Evolutionary conservation across 1,139 yeast genomes (phyloP).

Genomic region (Komagataea norvegica): DNA sequence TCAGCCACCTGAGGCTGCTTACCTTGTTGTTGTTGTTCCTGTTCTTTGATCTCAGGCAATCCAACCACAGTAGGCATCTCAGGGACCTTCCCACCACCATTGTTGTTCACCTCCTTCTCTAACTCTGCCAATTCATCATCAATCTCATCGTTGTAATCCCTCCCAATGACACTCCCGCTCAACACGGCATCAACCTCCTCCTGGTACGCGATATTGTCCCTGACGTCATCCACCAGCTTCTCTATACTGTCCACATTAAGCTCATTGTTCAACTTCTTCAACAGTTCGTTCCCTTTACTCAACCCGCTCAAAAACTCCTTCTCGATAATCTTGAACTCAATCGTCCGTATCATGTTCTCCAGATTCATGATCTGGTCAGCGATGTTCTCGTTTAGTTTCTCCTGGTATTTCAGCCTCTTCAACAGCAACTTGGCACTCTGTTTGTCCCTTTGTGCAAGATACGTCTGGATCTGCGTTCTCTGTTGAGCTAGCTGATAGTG

Average conservation of each 20-base stretch:
- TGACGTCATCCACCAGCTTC: constrained; percentile 74
- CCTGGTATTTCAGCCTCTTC: constrained; percentile 78
- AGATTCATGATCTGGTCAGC: constrained; percentile 74
- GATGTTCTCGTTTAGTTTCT: constrained; percentile 59
- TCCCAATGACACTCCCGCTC: constrained; percentile 41
- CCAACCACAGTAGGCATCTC: constrained; percentile 17
- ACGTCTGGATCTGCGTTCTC: constrained; percentile 20
- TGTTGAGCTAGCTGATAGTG: constrained; percentile 35
- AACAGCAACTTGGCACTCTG: constrained; percentile 60
- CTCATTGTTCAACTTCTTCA: constrained; percentile 70
- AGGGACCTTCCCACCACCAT: constrained; percentile 3
- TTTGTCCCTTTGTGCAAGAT: constrained; percentile 26
- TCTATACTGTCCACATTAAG: constrained; percentile 79
- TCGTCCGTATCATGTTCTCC: constrained; percentile 66
- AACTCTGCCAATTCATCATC: constrained; percentile 49
- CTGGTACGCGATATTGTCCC: constrained; percentile 76
- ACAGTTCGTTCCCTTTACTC: constrained; percentile 70
- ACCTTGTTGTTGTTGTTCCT: constrained; percentile 2
- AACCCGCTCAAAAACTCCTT: constrained; percentile 79
- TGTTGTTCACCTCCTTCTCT: constrained; percentile 32
- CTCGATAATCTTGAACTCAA: constrained; percentile 87
- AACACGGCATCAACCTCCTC: constrained; percentile 53
- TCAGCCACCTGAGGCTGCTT: neutral
- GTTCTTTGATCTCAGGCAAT: constrained; percentile 16
- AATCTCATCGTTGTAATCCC: constrained; percentile 46